These are phyloP conservation scores for Colletotrichum salicis DNA, from an alignment of 2,329 filamentous ascomycete species.

Conservation along the genomic window DNA sequence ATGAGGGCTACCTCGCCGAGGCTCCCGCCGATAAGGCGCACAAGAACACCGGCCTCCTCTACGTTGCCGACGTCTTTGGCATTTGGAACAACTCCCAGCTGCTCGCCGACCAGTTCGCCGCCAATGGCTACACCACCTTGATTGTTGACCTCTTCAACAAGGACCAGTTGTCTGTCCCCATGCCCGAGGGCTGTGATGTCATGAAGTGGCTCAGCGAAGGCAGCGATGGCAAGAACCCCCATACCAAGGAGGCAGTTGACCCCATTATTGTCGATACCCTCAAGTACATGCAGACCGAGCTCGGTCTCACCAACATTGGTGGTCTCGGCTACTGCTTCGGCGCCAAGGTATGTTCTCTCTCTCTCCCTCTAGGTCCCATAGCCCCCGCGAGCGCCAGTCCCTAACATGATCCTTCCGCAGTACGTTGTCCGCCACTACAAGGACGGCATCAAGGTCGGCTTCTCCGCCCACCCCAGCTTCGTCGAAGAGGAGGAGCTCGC, in stretches of 20 bases:
- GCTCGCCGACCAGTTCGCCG: conserved; percentile 53
- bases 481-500: conserved; percentile 74
- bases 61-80: conserved; percentile 61
- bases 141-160: conserved; percentile 52
- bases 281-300: conserved; percentile 66
- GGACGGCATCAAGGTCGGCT: conserved; percentile 75
- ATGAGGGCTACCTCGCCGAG: conserved; percentile 63
- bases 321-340: conserved; percentile 81
- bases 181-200: conserved; percentile 42
- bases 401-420: conserved; percentile 46
- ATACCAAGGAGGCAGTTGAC: conserved; percentile 46
- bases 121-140: conserved; percentile 51
- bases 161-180: conserved; percentile 59
- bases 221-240: conserved; percentile 58
- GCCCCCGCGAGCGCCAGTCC: neutral
- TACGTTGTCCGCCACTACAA: conserved; percentile 76
- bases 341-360: conserved; percentile 63
- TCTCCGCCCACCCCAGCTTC: conserved; percentile 81
- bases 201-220: conserved; percentile 52
- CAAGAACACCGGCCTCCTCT: conserved; percentile 56
- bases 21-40: conserved; percentile 53
- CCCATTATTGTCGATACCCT: conserved; percentile 51
- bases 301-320: conserved; percentile 68
- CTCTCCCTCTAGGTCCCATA: neutral
- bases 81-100: conserved; percentile 59